Evolutionary conservation across 2,329 filamentous ascomycete species (phyloP).

Genomic region (Aspergillus phoenicis): DNA sequence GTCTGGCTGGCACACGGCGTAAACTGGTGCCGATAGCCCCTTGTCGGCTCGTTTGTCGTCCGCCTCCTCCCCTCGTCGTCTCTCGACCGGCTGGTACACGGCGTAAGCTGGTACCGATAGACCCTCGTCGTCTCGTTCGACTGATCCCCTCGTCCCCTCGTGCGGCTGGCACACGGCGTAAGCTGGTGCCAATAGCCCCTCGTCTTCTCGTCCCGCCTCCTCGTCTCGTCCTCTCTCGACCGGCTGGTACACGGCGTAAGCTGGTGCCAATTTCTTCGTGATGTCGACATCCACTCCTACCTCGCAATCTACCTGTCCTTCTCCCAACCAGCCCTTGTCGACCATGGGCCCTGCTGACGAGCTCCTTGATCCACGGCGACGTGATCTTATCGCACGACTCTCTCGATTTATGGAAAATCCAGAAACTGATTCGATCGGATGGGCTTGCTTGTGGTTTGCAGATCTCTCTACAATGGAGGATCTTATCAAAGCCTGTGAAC

Average conservation of each 20-base stretch:
- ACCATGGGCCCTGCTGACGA: neutral
- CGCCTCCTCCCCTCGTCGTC: no score
- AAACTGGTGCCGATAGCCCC: no score
- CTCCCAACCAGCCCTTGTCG: no score
- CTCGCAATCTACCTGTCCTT: no score
- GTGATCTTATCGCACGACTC: neutral
- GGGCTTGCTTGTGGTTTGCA: conserved; percentile 5
- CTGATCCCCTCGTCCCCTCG: neutral
- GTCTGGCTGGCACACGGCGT: neutral
- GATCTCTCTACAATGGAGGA: neutral
- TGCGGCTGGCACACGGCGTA: neutral
- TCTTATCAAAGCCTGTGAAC: neutral
- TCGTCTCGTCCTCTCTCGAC: neutral
- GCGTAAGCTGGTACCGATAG: neutral
- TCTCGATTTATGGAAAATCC: neutral
- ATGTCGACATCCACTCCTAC: neutral
- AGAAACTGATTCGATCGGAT: neutral
- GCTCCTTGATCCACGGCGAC: conserved; percentile 2
- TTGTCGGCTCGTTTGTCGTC: no score
- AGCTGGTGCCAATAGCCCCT: neutral
- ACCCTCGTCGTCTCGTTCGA: neutral
- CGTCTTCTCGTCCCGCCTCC: neutral
- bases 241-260: neutral
- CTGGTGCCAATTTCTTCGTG: neutral
- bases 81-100: neutral